Evolutionary conservation across 169 alveolate genomes (phyloP).

Genomic region (Perkinsus marinus): DNA sequence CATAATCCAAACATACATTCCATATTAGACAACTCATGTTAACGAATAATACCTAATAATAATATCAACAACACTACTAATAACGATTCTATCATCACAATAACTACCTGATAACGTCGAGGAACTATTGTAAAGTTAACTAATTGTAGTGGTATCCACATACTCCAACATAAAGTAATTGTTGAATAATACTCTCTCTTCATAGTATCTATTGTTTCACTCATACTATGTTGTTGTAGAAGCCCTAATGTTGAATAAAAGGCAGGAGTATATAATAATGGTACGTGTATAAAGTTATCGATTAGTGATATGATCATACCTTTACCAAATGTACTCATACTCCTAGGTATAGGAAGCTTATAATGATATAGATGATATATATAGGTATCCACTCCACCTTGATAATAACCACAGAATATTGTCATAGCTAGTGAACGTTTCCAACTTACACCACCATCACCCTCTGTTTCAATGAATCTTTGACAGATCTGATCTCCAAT

Average conservation of each 20-base stretch:
- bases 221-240: not conserved
- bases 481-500: not conserved
- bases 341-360: not conserved
- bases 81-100: not conserved
- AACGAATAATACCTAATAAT: not conserved
- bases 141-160: conserved; percentile 2
- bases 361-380: not conserved
- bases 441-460: not conserved
- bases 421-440: not conserved
- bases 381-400: conserved; percentile 1
- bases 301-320: not conserved
- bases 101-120: not conserved
- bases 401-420: not conserved
- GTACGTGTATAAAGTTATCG: conserved; percentile 2
- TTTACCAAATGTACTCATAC: not conserved
- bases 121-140: not conserved
- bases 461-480: not conserved
- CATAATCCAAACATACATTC: not conserved
- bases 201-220: not conserved
- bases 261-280: not conserved
- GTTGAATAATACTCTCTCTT: not conserved
- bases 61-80: not conserved
- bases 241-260: not conserved
- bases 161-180: not conserved
- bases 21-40: not conserved